Percentiles rank a stretch among this genome's conserved stretches.
Conservation (phyloP, 768 basidiomycete species). For the Agaricus bisporus region DNA sequence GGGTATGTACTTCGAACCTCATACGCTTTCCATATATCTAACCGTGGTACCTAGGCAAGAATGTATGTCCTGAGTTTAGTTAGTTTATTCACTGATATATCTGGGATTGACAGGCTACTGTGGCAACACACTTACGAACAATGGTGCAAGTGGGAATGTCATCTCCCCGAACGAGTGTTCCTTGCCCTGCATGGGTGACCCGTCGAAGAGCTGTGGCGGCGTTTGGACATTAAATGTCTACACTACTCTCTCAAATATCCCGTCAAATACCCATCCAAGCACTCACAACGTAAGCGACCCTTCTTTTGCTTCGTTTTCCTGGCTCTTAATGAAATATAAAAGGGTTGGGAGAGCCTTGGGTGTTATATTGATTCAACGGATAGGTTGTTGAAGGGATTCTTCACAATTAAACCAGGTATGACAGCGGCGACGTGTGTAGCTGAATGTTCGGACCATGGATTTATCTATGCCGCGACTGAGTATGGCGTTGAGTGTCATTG, state of each 20-base stretch:
- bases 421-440: conserved; percentile 24
- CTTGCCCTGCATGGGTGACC: conserved; percentile 15
- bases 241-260: conserved; percentile 4
- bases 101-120: conserved; percentile 17
- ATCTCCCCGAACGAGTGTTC: conserved; percentile 14
- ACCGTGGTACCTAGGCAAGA: conserved; percentile 1
- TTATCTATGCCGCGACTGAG: conserved; percentile 28
- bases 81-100: neutral
- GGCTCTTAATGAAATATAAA: conserved; percentile 11
- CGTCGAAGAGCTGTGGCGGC: conserved; percentile 17
- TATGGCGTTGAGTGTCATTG: conserved; percentile 30
- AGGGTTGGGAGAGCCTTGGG: conserved; percentile 22
- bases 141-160: conserved; percentile 18
- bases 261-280: conserved; percentile 11
- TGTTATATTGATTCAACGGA: conserved; percentile 24
- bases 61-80: neutral
- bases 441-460: conserved; percentile 22
- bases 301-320: neutral
- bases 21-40: neutral
- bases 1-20: conserved; percentile 8
- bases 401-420: conserved; percentile 18
- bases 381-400: conserved; percentile 24
- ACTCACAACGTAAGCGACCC: conserved; percentile 15
- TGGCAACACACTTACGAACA: conserved; percentile 18
- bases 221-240: conserved; percentile 11